Conservation (phyloP, 345 rosid genomes). For the Acer campestre region DNA sequence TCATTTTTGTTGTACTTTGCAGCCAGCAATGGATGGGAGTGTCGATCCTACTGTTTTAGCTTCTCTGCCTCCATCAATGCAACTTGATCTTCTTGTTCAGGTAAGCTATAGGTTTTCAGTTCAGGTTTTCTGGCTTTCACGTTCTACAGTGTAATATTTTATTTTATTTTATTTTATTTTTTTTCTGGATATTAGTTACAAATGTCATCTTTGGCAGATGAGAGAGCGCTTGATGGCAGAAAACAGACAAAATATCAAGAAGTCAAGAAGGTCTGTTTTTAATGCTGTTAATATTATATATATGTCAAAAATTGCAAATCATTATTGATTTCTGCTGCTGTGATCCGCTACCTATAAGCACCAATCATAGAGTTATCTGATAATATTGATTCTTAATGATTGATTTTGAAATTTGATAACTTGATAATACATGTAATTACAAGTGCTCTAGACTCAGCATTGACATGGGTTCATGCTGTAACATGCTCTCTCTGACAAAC, state of each 20-base stretch:
- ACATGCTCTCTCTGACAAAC: not conserved
- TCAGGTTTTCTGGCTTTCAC: slow-evolving; percentile 15
- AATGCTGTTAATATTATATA: not conserved
- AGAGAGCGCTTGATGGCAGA: slow-evolving; percentile 96
- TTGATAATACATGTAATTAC: not conserved
- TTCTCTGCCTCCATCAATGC: slow-evolving; percentile 55
- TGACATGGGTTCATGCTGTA: slow-evolving; percentile 3
- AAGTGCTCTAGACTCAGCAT: not conserved
- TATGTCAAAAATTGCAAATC: not conserved
- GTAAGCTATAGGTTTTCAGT: slow-evolving; percentile 22
- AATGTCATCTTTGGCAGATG: slow-evolving; percentile 54
- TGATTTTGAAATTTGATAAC: slow-evolving; percentile 3
- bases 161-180: not conserved
- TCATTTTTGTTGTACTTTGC: slow-evolving; percentile 22
- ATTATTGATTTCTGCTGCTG: not conserved
- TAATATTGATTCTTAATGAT: not conserved
- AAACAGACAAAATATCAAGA: slow-evolving; percentile 92
- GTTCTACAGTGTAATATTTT: not conserved
- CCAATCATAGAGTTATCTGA: not conserved
- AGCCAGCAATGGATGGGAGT: slow-evolving; percentile 45
- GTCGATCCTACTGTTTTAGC: slow-evolving; percentile 53
- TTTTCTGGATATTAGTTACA: slow-evolving; percentile 11
- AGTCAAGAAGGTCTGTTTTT: slow-evolving; percentile 80
- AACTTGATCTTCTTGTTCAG: slow-evolving; percentile 51
- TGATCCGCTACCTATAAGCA: slow-evolving; percentile 1